A percentile compares a stretch with the other conserved stretches of the same genome.
phyloP scores from a whole-genome alignment of 441 rosid genomes.

The Metrosideros polymorpha region DNA sequence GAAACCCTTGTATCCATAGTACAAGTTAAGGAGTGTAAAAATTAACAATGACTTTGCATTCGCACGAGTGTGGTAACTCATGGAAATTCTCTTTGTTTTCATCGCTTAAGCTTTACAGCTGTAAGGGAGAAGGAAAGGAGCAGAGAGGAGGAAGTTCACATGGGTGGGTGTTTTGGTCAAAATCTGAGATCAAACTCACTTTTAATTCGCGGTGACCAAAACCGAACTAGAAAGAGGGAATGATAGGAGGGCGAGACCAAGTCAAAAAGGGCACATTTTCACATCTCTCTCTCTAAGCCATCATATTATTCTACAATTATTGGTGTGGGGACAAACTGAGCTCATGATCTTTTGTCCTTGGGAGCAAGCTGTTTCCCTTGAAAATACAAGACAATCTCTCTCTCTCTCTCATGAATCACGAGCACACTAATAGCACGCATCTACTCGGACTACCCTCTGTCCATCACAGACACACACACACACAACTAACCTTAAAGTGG shows the following conservation, averaged over 20 bases:
- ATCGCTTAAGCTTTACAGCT: conserved; percentile 43
- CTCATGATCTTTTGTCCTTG: conserved; percentile 21
- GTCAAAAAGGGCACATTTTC: conserved; percentile 23
- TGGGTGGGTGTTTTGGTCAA: conserved; percentile 3
- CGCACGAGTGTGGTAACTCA: not conserved
- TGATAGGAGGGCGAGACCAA: conserved; percentile 12
- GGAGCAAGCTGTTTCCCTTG: conserved; percentile 67
- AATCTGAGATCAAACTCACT: not conserved
- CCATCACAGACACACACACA: not conserved
- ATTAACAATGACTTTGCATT: not conserved
- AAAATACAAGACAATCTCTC: conserved; percentile 6
- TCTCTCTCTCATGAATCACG: conserved; percentile 5
- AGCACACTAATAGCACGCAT: conserved; percentile 23
- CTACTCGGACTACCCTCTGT: not conserved
- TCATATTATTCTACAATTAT: conserved; percentile 54
- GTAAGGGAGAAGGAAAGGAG: conserved; percentile 7
- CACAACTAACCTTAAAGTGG: conserved; percentile 30
- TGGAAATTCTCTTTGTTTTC: conserved; percentile 8
- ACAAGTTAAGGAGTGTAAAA: not conserved
- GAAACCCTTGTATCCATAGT: not conserved
- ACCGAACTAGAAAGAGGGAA: not conserved
- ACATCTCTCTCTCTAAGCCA: not conserved
- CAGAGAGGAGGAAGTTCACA: not conserved
- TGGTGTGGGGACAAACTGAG: conserved; percentile 43
- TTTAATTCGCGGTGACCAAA: conserved; percentile 6